Evolutionary conservation across 108 stramenopile species (phyloP).

Genomic region (Fragilaria crotonensis): DNA sequence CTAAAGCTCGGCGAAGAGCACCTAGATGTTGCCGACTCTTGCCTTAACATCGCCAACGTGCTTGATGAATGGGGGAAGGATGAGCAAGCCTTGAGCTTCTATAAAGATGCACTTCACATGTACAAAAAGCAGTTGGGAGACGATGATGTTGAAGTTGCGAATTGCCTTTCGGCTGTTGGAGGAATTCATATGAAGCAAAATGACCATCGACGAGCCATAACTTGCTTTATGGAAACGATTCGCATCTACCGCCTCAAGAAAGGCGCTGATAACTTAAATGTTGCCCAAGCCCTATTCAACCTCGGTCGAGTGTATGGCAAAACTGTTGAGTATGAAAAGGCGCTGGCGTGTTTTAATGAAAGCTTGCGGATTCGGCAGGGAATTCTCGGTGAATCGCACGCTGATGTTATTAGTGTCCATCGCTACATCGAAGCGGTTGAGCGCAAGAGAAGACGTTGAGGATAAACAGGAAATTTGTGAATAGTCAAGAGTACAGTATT

Average conservation of each 20-base stretch:
- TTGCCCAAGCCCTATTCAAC: slow-evolving; percentile 25
- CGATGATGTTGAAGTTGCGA: slow-evolving; percentile 30
- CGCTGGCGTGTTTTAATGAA: slow-evolving; percentile 35
- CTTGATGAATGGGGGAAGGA: slow-evolving; percentile 28
- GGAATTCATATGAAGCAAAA: slow-evolving; percentile 20
- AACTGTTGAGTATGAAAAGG: slow-evolving; percentile 19
- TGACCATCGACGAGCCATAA: slow-evolving; percentile 16
- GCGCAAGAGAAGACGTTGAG: slow-evolving; percentile 12
- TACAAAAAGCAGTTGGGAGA: slow-evolving; percentile 20
- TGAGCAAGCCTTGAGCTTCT: slow-evolving; percentile 30
- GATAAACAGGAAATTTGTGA: not conserved
- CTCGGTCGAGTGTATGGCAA: slow-evolving; percentile 38
- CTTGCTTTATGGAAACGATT: slow-evolving; percentile 30
- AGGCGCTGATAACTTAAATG: slow-evolving; percentile 28
- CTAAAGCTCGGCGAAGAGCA: slow-evolving; percentile 29
- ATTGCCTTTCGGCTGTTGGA: slow-evolving; percentile 22
- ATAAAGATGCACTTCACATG: slow-evolving; percentile 32
- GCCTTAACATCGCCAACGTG: slow-evolving; percentile 42
- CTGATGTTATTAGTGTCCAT: slow-evolving; percentile 28
- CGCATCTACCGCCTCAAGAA: slow-evolving; percentile 18
- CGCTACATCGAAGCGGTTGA: slow-evolving; percentile 19
- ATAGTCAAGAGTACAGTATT: too few species aligned
- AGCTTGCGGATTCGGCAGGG: slow-evolving; percentile 24
- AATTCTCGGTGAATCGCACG: slow-evolving; percentile 19
- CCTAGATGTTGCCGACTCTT: slow-evolving; percentile 29